Conservation (phyloP, 139 green algal species). For the Coccomyxa sp. region DNA sequence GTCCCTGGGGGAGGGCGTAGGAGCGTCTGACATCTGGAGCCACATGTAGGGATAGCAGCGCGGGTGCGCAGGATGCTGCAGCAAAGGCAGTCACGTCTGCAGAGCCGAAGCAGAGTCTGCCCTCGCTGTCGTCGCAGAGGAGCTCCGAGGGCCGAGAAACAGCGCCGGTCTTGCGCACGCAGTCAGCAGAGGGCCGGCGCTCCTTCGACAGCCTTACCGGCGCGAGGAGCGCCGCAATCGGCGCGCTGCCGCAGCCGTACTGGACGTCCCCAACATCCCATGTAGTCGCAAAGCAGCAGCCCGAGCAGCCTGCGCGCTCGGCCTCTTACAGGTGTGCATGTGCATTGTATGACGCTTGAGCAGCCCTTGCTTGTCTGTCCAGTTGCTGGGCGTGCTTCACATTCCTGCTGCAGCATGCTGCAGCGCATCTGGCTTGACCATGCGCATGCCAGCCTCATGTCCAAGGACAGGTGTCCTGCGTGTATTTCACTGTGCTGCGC, state of each 20-base stretch:
- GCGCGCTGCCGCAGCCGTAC: not conserved
- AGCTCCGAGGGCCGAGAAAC: not conserved
- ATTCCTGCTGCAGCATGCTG: not conserved
- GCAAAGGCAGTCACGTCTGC: not conserved
- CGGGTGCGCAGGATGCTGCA: not conserved
- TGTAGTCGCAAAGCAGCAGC: not conserved
- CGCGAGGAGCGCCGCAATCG: not conserved
- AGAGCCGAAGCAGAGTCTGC: not conserved
- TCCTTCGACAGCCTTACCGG: not conserved
- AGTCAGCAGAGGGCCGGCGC: not conserved
- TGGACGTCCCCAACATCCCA: not conserved
- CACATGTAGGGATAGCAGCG: not conserved
- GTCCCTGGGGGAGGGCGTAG: not conserved
- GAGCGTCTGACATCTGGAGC: too few species aligned
- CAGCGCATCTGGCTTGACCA: not conserved
- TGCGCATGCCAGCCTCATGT: not conserved
- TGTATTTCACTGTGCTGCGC: not conserved
- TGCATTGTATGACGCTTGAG: too few species aligned
- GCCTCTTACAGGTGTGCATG: too few species aligned
- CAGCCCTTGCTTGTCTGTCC: not conserved
- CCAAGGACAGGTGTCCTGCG: too few species aligned
- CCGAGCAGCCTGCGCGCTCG: not conserved
- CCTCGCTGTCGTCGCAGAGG: not conserved
- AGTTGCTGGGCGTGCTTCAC: not conserved
- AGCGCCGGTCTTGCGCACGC: not conserved